Evolutionary conservation across 495 filamentous ascomycete species (phyloP).

Genomic region (Eremomyces bilateralis): DNA sequence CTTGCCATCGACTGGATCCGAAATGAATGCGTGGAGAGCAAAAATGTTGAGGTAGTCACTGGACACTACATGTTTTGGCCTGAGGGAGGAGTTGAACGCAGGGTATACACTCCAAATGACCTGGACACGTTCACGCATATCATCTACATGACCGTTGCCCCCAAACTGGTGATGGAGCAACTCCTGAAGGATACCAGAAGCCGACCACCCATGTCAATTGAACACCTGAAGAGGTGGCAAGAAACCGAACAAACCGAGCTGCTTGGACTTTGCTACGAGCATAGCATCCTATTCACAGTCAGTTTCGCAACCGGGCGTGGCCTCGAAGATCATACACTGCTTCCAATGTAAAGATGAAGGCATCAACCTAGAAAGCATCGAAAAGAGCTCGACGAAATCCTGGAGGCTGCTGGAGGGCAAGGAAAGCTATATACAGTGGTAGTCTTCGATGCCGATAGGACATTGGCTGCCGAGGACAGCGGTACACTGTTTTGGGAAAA

Average conservation of each 20-base stretch:
- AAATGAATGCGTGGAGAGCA: slow-evolving; percentile 17
- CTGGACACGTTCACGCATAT: slow-evolving; percentile 34
- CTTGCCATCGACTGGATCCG: slow-evolving; percentile 28
- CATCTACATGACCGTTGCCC: slow-evolving; percentile 31
- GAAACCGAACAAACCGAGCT: slow-evolving; percentile 26
- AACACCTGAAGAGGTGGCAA: slow-evolving; percentile 31
- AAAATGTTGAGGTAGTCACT: slow-evolving; percentile 28
- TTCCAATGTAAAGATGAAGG: no score
- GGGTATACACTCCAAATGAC: slow-evolving; percentile 27
- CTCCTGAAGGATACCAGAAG: slow-evolving; percentile 20
- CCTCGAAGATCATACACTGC: no score
- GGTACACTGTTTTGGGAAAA: slow-evolving; percentile 28
- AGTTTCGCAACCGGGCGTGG: no score
- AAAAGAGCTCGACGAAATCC: slow-evolving; percentile 8
- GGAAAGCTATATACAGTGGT: slow-evolving; percentile 23
- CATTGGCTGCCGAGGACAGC: slow-evolving; percentile 31
- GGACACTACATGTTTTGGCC: slow-evolving; percentile 42
- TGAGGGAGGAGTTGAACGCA: slow-evolving; percentile 17
- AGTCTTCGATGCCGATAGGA: slow-evolving; percentile 37
- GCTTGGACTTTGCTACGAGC: slow-evolving; percentile 23
- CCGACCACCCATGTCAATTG: slow-evolving; percentile 18
- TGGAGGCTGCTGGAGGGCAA: slow-evolving; percentile 15
- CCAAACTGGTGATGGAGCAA: slow-evolving; percentile 18
- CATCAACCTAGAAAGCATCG: no score
- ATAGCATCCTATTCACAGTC: slow-evolving; percentile 31